phyloP scores from a whole-genome alignment of 2,329 filamentous ascomycete genomes.

The Colletotrichum karsti region DNA sequence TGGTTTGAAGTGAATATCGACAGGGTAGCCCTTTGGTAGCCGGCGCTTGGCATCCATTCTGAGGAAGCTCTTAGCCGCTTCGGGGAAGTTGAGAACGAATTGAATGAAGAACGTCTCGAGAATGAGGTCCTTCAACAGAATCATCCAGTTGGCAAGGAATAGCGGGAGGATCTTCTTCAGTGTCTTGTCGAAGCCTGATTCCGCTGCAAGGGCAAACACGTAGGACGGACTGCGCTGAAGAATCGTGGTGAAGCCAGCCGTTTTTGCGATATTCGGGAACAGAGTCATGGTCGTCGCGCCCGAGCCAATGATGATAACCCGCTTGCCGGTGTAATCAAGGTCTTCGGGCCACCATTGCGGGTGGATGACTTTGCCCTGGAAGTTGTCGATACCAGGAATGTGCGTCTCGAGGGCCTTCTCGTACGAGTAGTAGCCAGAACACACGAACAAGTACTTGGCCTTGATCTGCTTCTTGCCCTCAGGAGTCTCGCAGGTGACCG shows the following conservation, averaged over 20 bases:
- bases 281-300: slow-evolving; percentile 85
- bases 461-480: slow-evolving; percentile 37
- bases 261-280: slow-evolving; percentile 73
- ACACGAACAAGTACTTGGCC: slow-evolving; percentile 66
- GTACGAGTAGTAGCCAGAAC: slow-evolving; percentile 79
- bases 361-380: slow-evolving; percentile 71
- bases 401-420: slow-evolving; percentile 64
- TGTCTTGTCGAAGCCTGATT: slow-evolving; percentile 43
- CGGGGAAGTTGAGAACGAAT: slow-evolving; percentile 64
- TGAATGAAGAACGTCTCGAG: slow-evolving; percentile 54
- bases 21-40: slow-evolving; percentile 62
- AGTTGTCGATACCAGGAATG: slow-evolving; percentile 74
- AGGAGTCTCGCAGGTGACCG: slow-evolving; percentile 50
- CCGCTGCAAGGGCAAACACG: slow-evolving; percentile 63
- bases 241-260: slow-evolving; percentile 76
- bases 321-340: slow-evolving; percentile 72
- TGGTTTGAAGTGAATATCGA: slow-evolving; percentile 72
- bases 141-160: slow-evolving; percentile 53
- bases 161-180: slow-evolving; percentile 55
- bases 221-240: slow-evolving; percentile 82
- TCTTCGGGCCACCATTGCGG: slow-evolving; percentile 82
- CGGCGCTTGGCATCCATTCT: slow-evolving; percentile 50
- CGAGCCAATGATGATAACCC: slow-evolving; percentile 76
- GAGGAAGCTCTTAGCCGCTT: slow-evolving; percentile 55
- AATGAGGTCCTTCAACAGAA: slow-evolving; percentile 59